These are phyloP conservation scores for Pythium volutum DNA, from an alignment of 352 stramenopile species.

Conservation along the genomic window DNA sequence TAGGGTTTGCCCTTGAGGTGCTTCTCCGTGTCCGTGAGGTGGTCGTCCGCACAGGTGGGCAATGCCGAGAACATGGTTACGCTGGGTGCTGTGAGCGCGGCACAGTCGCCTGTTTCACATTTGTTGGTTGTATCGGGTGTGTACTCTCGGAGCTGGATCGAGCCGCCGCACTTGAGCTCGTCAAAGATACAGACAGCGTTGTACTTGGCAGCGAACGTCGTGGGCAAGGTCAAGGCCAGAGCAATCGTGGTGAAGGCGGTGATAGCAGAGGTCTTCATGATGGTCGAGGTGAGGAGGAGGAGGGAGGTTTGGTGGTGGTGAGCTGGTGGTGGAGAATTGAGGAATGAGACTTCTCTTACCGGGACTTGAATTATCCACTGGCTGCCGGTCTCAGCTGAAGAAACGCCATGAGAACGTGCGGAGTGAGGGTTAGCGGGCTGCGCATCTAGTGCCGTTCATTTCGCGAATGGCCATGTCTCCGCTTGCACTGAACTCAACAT, in stretches of 20 bases:
- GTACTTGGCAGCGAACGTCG: not conserved
- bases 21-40: not conserved
- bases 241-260: not conserved
- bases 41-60: slow-evolving; percentile 1
- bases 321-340: not conserved
- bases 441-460: too few species aligned
- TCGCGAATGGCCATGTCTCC: too few species aligned
- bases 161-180: slow-evolving; percentile 9
- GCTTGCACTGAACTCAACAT: too few species aligned
- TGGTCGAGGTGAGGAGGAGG: not conserved
- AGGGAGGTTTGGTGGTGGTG: not conserved
- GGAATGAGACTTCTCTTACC: not conserved
- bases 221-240: not conserved
- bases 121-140: not conserved
- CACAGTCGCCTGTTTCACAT: not conserved
- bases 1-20: slow-evolving; percentile 7
- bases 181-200: slow-evolving; percentile 4
- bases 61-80: not conserved
- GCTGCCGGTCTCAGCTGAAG: too few species aligned
- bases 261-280: not conserved
- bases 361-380: too few species aligned
- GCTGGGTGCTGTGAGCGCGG: not conserved
- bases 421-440: too few species aligned
- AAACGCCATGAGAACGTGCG: too few species aligned
- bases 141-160: slow-evolving; percentile 1